A percentile compares a stretch with the other conserved stretches of the same genome.
phyloP scores from a whole-genome alignment of 2,329 filamentous ascomycete species.

The Lasiodiplodia hormozganensis region DNA sequence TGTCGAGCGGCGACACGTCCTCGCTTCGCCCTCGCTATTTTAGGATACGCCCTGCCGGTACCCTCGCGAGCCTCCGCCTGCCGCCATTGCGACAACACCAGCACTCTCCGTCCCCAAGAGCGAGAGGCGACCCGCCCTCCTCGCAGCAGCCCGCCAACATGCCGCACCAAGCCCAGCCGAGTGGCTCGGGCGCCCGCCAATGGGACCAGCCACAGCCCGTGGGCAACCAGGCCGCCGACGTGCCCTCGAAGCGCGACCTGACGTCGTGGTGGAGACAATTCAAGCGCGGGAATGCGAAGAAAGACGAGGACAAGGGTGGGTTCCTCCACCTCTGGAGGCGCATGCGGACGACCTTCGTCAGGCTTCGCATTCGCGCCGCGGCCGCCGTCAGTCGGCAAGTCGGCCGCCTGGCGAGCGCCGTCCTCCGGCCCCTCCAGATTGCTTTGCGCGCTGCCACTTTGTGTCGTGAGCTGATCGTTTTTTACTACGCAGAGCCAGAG shows the following conservation, averaged over 20 bases:
- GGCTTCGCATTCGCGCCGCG: conserved; percentile 19
- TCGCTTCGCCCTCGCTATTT: conserved; percentile 30
- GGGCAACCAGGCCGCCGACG: conserved; percentile 66
- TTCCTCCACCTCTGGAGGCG: conserved; percentile 26
- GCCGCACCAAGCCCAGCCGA: conserved; percentile 47
- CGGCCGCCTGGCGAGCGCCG: conserved; percentile 20
- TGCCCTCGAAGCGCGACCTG: conserved; percentile 84
- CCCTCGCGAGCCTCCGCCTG: conserved; percentile 22
- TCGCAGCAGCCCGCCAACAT: conserved; percentile 39
- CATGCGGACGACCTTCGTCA: conserved; percentile 25
- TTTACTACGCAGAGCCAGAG: conserved; percentile 39
- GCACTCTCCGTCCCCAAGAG: conserved; percentile 21
- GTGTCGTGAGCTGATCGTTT: conserved; percentile 25
- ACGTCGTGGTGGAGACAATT: conserved; percentile 98
- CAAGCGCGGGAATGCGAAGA: conserved; percentile 68
- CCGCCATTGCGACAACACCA: conserved; percentile 30
- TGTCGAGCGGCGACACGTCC: conserved; percentile 25
- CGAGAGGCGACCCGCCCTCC: conserved; percentile 39
- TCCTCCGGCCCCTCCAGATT: conserved; percentile 17
- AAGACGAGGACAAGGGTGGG: conserved; percentile 67
- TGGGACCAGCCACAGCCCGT: conserved; percentile 50
- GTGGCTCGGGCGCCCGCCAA: conserved; percentile 48
- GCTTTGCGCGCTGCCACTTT: conserved; percentile 21
- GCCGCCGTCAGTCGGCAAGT: conserved; percentile 5
- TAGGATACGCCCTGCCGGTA: conserved; percentile 24